phyloP scores from a whole-genome alignment of 352 stramenopile species.

The Pythium brassicae region DNA sequence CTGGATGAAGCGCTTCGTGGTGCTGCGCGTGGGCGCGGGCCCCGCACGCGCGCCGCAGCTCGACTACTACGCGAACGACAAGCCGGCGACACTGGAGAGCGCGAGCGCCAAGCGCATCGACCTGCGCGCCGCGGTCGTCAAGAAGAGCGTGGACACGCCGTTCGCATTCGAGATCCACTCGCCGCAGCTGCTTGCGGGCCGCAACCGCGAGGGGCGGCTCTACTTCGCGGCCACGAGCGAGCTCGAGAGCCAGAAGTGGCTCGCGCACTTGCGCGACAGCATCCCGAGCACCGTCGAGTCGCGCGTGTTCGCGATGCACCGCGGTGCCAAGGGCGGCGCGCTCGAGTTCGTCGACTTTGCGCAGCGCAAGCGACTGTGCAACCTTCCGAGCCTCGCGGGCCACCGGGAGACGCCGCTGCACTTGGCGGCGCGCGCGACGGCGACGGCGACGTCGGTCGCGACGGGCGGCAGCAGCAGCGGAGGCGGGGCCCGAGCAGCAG shows the following conservation, averaged over 20 bases:
- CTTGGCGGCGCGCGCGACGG: conserved; percentile 34
- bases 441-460: background rate
- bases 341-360: conserved; percentile 68
- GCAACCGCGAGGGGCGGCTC: conserved; percentile 85
- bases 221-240: conserved; percentile 85
- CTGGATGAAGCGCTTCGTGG: conserved; percentile 77
- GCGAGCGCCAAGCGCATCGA: conserved; percentile 56
- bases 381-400: conserved; percentile 16
- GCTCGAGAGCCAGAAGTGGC: conserved; percentile 87
- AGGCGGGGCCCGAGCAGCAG: background rate
- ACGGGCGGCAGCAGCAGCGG: no score
- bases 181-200: conserved; percentile 70
- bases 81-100: conserved; percentile 29
- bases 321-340: conserved; percentile 41
- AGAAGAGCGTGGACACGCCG: conserved; percentile 74
- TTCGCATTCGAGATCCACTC: conserved; percentile 90
- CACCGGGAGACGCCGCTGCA: conserved; percentile 63
- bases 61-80: conserved; percentile 65
- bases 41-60: conserved; percentile 31
- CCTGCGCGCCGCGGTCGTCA: conserved; percentile 59
- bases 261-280: conserved; percentile 75
- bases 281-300: conserved; percentile 71
- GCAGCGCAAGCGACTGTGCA: conserved; percentile 42
- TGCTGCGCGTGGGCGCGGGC: conserved; percentile 35
- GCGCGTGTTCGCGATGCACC: conserved; percentile 79